Evolutionary conservation across 306 rosid genomes (phyloP).

Genomic region (Hippophae gyantsensis): DNA sequence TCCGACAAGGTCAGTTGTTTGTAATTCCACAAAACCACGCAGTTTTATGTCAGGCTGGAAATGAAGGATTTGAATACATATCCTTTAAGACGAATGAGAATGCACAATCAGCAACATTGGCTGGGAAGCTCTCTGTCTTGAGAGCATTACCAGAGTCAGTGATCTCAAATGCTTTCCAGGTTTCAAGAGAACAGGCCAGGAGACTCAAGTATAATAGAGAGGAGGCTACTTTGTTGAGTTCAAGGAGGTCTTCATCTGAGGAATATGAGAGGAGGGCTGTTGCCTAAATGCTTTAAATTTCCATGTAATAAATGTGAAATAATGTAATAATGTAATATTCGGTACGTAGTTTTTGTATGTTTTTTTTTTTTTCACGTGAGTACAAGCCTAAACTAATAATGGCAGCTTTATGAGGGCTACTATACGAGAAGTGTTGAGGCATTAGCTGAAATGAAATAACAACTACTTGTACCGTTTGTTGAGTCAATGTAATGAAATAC

Average conservation of each 20-base stretch:
- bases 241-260: neutral
- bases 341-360: neutral
- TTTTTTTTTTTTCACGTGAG: no score
- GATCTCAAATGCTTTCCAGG: slow-evolving; percentile 19
- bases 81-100: no score
- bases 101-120: no score
- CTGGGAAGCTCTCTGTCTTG: no score
- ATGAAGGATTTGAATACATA: slow-evolving; percentile 6
- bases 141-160: slow-evolving; percentile 22
- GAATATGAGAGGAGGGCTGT: neutral
- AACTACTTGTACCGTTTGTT: no score
- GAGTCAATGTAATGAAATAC: no score
- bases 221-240: slow-evolving; percentile 12
- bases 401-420: no score
- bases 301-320: neutral
- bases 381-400: no score
- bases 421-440: no score
- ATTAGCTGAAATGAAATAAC: no score
- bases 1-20: slow-evolving; percentile 21
- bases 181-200: slow-evolving; percentile 26
- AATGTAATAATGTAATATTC: neutral
- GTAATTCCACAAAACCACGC: slow-evolving; percentile 53
- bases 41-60: slow-evolving; percentile 24
- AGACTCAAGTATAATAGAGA: slow-evolving; percentile 34
- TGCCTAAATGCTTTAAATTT: neutral